Evolutionary conservation across 176 grass and related monocot species (phyloP).

Genomic region (Eleusine coracana): DNA sequence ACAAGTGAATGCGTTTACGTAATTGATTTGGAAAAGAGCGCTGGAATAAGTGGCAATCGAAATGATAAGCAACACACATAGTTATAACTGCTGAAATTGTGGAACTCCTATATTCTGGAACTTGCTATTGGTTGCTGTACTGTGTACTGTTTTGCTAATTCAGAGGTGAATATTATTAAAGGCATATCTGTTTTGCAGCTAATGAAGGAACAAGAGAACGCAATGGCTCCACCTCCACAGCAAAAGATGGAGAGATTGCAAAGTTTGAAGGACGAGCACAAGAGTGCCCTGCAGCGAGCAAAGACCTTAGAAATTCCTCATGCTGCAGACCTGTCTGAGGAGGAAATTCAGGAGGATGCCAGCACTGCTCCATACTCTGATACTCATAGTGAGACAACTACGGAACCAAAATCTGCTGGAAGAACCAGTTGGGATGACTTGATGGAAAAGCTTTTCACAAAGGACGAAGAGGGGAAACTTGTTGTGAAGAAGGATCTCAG

Average conservation of each 20-base stretch:
- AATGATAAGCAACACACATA: neutral
- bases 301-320: conserved; percentile 73
- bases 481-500: conserved; percentile 76
- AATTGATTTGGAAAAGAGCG: conserved; percentile 25
- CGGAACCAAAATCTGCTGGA: conserved; percentile 40
- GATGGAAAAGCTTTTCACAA: conserved; percentile 76
- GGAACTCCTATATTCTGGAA: conserved; percentile 10
- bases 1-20: neutral
- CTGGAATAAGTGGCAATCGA: neutral
- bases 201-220: conserved; percentile 52
- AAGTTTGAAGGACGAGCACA: conserved; percentile 83
- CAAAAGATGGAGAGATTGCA: conserved; percentile 76
- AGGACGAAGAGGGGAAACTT: conserved; percentile 64
- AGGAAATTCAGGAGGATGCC: conserved; percentile 32
- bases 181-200: conserved; percentile 46
- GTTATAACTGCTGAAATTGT: neutral
- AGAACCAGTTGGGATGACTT: conserved; percentile 83
- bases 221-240: conserved; percentile 46
- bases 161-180: neutral
- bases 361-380: conserved; percentile 21
- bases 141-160: neutral
- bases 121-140: neutral
- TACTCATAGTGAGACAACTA: conserved; percentile 15
- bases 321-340: conserved; percentile 50
- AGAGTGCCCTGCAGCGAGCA: conserved; percentile 68